Base-by-base conservation (phyloP, 805 yeast species). In the Starmerella floricola region DNA sequence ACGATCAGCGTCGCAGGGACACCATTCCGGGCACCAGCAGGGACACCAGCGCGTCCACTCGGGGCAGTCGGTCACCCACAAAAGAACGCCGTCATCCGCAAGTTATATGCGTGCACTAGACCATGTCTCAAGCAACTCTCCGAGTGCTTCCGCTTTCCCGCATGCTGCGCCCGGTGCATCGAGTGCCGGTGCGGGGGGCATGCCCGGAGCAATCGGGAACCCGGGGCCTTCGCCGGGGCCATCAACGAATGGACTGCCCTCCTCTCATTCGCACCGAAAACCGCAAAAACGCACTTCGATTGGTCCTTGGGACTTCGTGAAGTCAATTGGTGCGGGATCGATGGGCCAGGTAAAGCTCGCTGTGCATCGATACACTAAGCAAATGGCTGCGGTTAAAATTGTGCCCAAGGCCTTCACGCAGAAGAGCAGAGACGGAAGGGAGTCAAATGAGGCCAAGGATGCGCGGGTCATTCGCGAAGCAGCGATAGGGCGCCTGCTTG, bases 341-440 rank as follows among this genome's bases (percentile, higher is more conserved):
- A 91, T 91, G 98, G 99, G 99, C 45, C 93, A 88, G 61, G 99
- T 91, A 38, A 91, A 91, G 63, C 68, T 91, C 31, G 97, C 97
- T 1, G 78, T 76, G 55, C 94, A 87, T 64, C 74, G 81, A 51
- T 62, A 75, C 28, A 84, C 95, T 1, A 59, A 59, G 36, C 74
- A 73, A 46, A 87, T 83, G 53, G 71, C 84, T 12, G 88, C 95
- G 0, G 87, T 88, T 21, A 88, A 88, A 60, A 87, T 88, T 42
- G 91, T 88, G 30, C 94, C 94, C 20, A 68, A 94, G 52, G 95
- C 95, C 6, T 80, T 84, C 2, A 76, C 84, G 2, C 66, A 62
- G 33, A 70, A 73, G 12, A 5, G 40, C 18, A 36, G 38, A 5
- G 49, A 46, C 28, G 42, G 42, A 3, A 38, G 48, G 13, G 69